These are phyloP conservation scores for Cardamine resedifolia DNA, from an alignment of 345 rosid genomes.

Conservation along the genomic window DNA sequence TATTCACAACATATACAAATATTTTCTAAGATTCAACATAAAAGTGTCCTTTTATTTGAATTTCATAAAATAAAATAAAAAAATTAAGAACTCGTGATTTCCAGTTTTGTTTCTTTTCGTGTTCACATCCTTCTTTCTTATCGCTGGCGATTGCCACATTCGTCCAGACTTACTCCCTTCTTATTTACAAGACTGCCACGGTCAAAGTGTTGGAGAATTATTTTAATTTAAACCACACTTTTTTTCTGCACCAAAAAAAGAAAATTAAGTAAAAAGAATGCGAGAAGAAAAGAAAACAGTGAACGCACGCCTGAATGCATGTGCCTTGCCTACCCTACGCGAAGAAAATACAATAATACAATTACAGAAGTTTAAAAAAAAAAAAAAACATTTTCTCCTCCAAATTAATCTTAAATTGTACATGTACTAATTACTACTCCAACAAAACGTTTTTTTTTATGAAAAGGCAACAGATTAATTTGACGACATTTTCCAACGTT, in stretches of 20 bases:
- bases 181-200: slow-evolving; percentile 14
- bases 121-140: not conserved
- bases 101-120: slow-evolving; percentile 23
- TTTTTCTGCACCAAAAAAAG: not conserved
- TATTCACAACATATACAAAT: no score
- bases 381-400: not conserved
- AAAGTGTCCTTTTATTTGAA: no score
- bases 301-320: slow-evolving; percentile 20
- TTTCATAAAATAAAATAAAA: no score
- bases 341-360: not conserved
- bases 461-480: not conserved
- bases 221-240: not conserved
- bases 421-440: not conserved
- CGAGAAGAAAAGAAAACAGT: not conserved
- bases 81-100: no score
- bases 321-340: slow-evolving; percentile 20
- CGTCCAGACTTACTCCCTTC: slow-evolving; percentile 2
- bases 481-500: not conserved
- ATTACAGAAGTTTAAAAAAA: not conserved
- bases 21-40: no score
- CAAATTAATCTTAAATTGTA: not conserved
- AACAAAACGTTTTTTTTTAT: not conserved
- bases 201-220: not conserved
- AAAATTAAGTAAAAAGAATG: not conserved
- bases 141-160: slow-evolving; percentile 16